A percentile compares a stretch with the other conserved stretches of the same genome.
Evolutionary conservation across 345 rosid genomes (phyloP).

Genomic region (Ceriops tagal): DNA sequence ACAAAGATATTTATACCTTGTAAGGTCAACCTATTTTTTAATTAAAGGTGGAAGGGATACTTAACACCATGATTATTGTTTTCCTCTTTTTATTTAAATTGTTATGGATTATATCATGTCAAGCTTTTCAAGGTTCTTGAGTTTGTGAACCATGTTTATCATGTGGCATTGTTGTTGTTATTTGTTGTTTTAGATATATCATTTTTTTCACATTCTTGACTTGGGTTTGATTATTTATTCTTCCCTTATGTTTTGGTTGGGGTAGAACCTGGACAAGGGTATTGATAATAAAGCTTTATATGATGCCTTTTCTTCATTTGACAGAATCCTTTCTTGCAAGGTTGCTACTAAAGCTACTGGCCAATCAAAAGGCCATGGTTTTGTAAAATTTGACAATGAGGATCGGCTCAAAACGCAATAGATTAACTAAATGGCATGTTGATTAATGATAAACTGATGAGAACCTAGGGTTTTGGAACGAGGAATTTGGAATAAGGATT

Average conservation of each 20-base stretch:
- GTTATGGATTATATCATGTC: too few relatives aligned
- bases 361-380: conserved; percentile 26
- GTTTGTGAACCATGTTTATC: too few relatives aligned
- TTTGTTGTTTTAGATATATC: not conserved
- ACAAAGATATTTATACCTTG: too few relatives aligned
- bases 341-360: conserved; percentile 22
- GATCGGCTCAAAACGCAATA: conserved; percentile 21
- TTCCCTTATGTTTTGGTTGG: not conserved
- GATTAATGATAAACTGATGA: conserved; percentile 26
- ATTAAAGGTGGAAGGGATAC: too few relatives aligned
- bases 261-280: conserved; percentile 27
- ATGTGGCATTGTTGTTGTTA: too few relatives aligned
- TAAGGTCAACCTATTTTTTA: too few relatives aligned
- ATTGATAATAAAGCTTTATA: conserved; percentile 26
- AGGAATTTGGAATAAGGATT: too few relatives aligned
- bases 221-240: not conserved
- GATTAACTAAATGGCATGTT: conserved; percentile 27
- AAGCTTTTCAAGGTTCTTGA: too few relatives aligned
- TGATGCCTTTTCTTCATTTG: conserved; percentile 23
- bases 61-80: not conserved
- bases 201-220: not conserved
- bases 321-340: conserved; percentile 25
- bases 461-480: too few relatives aligned
- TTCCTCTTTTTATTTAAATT: too few relatives aligned
- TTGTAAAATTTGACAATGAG: conserved; percentile 23